These are phyloP conservation scores for Neurospora sp. DNA, from an alignment of 495 filamentous ascomycete genomes.

Conservation along the genomic window DNA sequence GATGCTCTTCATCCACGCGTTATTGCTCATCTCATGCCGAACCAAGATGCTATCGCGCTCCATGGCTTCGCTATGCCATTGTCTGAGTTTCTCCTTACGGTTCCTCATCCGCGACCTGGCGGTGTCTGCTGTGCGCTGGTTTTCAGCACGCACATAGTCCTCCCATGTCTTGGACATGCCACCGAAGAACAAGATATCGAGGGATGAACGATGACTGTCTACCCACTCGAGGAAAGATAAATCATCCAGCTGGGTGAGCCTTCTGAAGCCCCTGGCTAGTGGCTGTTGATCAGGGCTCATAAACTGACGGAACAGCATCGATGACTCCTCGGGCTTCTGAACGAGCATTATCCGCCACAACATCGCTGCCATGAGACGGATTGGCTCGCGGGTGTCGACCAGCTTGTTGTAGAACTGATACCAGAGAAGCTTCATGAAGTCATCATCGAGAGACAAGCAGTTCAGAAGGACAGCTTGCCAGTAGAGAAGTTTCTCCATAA, in stretches of 20 bases:
- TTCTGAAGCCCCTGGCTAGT: slow-evolving; percentile 70
- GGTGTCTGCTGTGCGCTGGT: slow-evolving; percentile 61
- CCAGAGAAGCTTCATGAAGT: slow-evolving; percentile 72
- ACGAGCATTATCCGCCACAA: slow-evolving; percentile 86
- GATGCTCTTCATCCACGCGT: slow-evolving; percentile 89
- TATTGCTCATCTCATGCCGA: slow-evolving; percentile 72
- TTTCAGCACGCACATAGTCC: slow-evolving; percentile 70
- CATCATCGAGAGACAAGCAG: slow-evolving; percentile 60
- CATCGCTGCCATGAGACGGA: slow-evolving; percentile 71
- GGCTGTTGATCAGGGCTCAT: slow-evolving; percentile 57
- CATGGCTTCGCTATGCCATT: slow-evolving; percentile 61
- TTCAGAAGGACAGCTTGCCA: slow-evolving; percentile 91
- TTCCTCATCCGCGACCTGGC: slow-evolving; percentile 56
- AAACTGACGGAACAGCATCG: slow-evolving; percentile 57
- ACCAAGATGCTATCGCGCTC: slow-evolving; percentile 59
- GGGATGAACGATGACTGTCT: slow-evolving; percentile 68
- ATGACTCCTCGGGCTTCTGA: slow-evolving; percentile 81
- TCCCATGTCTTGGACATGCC: slow-evolving; percentile 75
- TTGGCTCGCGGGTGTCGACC: slow-evolving; percentile 48
- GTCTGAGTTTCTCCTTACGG: slow-evolving; percentile 69
- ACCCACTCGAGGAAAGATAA: slow-evolving; percentile 80
- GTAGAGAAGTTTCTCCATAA: slow-evolving; percentile 78
- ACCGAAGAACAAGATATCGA: slow-evolving; percentile 72
- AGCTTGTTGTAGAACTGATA: slow-evolving; percentile 83
- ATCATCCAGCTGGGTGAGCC: slow-evolving; percentile 78